Evolutionary conservation across 1,284 basidiomycete species (phyloP).

Genomic region (Hortiboletus rubellus): DNA sequence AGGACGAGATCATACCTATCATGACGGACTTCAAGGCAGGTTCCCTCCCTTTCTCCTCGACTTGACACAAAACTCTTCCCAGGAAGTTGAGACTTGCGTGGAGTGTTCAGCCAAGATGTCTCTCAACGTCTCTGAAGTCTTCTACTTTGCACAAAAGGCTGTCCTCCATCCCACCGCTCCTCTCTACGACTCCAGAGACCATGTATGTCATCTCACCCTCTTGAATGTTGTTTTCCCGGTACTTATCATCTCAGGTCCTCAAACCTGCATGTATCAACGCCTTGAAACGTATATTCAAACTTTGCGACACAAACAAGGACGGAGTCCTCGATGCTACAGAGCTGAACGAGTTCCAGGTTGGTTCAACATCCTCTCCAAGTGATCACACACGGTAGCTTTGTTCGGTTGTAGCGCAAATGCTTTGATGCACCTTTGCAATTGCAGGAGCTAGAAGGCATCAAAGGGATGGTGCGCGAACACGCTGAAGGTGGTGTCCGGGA

Average conservation of each 20-base stretch:
- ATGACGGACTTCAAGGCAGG: conserved; percentile 96
- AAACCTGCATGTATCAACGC: conserved; percentile 93
- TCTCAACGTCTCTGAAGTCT: conserved; percentile 96
- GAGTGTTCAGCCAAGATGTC: conserved; percentile 92
- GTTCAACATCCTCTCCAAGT: conserved; percentile 19
- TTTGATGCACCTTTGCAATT: conserved; percentile 91
- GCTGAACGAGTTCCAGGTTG: conserved; percentile 94
- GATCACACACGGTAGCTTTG: conserved; percentile 2
- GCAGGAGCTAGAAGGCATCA: conserved; percentile 92
- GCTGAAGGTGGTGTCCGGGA: conserved; percentile 67
- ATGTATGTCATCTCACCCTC: conserved; percentile 48
- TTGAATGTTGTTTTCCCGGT: conserved; percentile 3
- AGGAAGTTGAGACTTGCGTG: conserved; percentile 98
- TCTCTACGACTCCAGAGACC: conserved; percentile 94
- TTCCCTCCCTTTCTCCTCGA: conserved; percentile 4
- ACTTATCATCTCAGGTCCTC: conserved; percentile 57
- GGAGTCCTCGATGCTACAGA: conserved; percentile 88
- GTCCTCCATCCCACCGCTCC: conserved; percentile 97
- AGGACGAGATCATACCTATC: conserved; percentile 92
- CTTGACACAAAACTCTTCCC: conserved; percentile 11
- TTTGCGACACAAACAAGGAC: conserved; percentile 95
- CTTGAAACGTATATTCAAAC: conserved; percentile 90
- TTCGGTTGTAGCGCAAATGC: conserved; percentile 73
- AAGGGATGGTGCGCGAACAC: conserved; percentile 80
- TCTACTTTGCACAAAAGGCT: conserved; percentile 99